phyloP scores from a whole-genome alignment of 2,329 filamentous ascomycete genomes.

The Calonectria montana region DNA sequence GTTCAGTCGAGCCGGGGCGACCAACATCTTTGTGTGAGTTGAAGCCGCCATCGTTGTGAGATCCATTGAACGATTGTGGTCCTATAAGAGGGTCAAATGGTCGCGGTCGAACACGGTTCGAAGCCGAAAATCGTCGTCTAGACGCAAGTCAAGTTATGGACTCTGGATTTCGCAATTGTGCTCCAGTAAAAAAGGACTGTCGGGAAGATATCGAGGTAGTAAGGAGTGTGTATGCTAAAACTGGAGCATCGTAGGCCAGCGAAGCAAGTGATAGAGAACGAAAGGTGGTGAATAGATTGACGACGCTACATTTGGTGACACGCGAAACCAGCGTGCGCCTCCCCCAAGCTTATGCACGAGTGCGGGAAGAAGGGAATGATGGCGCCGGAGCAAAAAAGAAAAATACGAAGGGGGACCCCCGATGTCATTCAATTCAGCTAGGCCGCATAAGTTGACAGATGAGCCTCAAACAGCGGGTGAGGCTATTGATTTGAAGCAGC shows the following conservation, averaged over 20 bases:
- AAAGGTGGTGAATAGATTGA: constrained; percentile 15
- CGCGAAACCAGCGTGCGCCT: constrained; percentile 13
- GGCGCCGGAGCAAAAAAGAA: constrained; percentile 4
- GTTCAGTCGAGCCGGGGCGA: constrained; percentile 67
- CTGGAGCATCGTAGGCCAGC: constrained; percentile 27
- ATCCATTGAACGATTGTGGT: constrained; percentile 25
- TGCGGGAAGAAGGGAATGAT: constrained; percentile 1
- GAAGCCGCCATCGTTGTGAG: constrained; percentile 56
- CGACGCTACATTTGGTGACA: constrained; percentile 18
- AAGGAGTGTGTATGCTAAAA: constrained; percentile 18
- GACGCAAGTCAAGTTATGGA: constrained; percentile 20
- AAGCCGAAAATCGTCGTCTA: constrained; percentile 1
- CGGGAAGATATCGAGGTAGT: constrained; percentile 15
- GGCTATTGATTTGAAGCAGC: constrained; percentile 3
- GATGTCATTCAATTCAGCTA: constrained; percentile 11
- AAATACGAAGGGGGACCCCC: constrained; percentile 3
- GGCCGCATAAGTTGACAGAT: background rate
- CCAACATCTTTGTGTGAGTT: constrained; percentile 61
- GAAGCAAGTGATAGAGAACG: constrained; percentile 18
- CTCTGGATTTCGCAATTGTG: constrained; percentile 12
- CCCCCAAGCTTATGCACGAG: constrained; percentile 10
- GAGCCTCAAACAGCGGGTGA: constrained; percentile 5
- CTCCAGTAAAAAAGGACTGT: constrained; percentile 26
- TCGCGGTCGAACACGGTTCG: constrained; percentile 35
- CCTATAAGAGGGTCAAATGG: constrained; percentile 31